Evolutionary conservation across 441 rosid genomes (phyloP).

Genomic region (Capsella rubella): DNA sequence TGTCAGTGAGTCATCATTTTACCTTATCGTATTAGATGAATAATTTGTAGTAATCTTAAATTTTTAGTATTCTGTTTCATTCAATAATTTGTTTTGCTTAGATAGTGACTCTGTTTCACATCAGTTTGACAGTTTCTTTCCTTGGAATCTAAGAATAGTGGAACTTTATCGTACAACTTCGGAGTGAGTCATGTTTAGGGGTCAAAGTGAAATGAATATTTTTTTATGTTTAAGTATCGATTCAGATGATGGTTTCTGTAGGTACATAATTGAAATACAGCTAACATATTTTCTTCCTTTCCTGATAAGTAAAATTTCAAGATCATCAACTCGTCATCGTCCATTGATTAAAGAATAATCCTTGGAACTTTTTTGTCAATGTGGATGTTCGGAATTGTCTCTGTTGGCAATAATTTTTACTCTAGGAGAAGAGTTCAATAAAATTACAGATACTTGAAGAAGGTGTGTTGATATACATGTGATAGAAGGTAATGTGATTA

Average conservation of each 20-base stretch:
- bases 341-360: neutral
- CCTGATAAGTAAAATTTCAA: conserved; percentile 4
- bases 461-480: conserved; percentile 28
- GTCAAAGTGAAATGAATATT: no score
- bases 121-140: no score
- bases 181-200: no score
- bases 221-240: no score
- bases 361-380: conserved; percentile 10
- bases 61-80: no score
- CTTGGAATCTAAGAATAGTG: no score
- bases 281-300: neutral
- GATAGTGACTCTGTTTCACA: no score
- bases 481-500: conserved; percentile 31
- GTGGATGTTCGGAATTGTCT: neutral
- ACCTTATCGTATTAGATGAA: no score
- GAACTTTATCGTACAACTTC: no score
- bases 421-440: conserved; percentile 9
- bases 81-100: no score
- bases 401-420: neutral
- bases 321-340: neutral
- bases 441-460: conserved; percentile 21
- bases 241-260: neutral
- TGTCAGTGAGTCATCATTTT: no score
- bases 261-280: neutral
- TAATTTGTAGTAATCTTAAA: no score